phyloP scores from a whole-genome alignment of 192 early-diverging fungal species.

The Coemansia sp. region DNA sequence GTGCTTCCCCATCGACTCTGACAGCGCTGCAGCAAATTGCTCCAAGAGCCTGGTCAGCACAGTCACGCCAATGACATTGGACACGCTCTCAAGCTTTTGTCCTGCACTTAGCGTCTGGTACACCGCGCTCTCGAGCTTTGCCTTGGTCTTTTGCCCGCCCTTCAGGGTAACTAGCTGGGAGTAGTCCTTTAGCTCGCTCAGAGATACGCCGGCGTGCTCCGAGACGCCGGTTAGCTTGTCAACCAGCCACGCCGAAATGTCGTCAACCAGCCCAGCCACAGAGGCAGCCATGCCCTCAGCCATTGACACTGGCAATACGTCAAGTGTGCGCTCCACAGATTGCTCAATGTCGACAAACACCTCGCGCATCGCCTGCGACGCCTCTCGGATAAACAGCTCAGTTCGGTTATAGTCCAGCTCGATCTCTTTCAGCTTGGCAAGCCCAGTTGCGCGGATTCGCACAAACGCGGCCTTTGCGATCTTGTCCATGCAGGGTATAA shows the following conservation, averaged over 20 bases:
- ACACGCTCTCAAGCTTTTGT: conserved; percentile 30
- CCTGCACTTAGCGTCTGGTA: conserved; percentile 32
- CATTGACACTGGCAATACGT: conserved; percentile 26
- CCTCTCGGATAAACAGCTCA: conserved; percentile 24
- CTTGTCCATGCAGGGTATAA: conserved; percentile 22
- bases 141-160: neutral
- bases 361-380: conserved; percentile 18
- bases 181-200: conserved; percentile 7
- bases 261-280: conserved; percentile 16
- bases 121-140: conserved; percentile 9
- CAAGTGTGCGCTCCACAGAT: conserved; percentile 22
- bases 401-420: conserved; percentile 11
- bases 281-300: conserved; percentile 6
- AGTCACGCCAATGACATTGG: conserved; percentile 20
- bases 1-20: conserved; percentile 17
- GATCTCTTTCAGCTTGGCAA: conserved; percentile 11
- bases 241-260: conserved; percentile 6
- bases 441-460: conserved; percentile 18
- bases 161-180: neutral
- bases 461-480: conserved; percentile 18
- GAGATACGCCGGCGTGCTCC: conserved; percentile 6
- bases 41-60: conserved; percentile 24
- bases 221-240: conserved; percentile 7
- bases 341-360: conserved; percentile 38
- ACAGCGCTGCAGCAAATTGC: conserved; percentile 16